Base-by-base conservation (phyloP, 495 filamentous ascomycete species). In the Trichocladium uniseriatum region DNA sequence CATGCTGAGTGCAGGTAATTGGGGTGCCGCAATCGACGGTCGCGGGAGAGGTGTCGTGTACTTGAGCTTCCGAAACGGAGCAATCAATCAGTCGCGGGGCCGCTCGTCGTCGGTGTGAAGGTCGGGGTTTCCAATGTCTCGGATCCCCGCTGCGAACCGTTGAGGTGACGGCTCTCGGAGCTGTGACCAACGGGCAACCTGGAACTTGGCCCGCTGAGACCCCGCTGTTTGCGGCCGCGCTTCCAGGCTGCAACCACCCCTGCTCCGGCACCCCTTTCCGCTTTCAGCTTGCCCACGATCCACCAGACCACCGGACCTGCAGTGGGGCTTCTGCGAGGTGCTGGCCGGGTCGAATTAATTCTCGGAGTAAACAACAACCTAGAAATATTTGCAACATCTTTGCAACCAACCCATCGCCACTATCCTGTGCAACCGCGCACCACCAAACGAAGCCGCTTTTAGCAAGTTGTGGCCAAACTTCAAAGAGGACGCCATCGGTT, bases 1-100 rank as follows among this genome's bases (percentile, higher is more conserved):
- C 62, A 81, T 79, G 20, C 15, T 43, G 32, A 15, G 38, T 16
- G 37, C 13, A 13, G 19, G 22, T 13, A 8, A 14, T 22, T 11
- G 24, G 16, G 24, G 2, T 21, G 48, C 3, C 34, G 24, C 36
- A 10, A 13, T 6, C 5, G 36, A 38, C 6, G n/a, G 18, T 16
- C 18, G 16, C 10, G 13, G 4, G 15, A 6, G 8, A 20, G 24
- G 1, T 18, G 27, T 13, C 14, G n/a, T 21, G 31, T 32, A 11
- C n/a, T n/a, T n/a, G n/a, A n/a, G n/a, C n/a, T n/a, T n/a, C n/a
- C n/a, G n/a, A n/a, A 3, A 6, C 9, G 11, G 6, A 6, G 29
- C 27, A 10, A 11, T 32, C 11, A 16, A 4, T 34, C 10, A 18
- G 18, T 34, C 6, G 10, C 7, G 11, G 20, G 20, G 5, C 8